Evolutionary conservation across 2,329 filamentous ascomycete species (phyloP).

Genomic region (Eurotiales sp.): DNA sequence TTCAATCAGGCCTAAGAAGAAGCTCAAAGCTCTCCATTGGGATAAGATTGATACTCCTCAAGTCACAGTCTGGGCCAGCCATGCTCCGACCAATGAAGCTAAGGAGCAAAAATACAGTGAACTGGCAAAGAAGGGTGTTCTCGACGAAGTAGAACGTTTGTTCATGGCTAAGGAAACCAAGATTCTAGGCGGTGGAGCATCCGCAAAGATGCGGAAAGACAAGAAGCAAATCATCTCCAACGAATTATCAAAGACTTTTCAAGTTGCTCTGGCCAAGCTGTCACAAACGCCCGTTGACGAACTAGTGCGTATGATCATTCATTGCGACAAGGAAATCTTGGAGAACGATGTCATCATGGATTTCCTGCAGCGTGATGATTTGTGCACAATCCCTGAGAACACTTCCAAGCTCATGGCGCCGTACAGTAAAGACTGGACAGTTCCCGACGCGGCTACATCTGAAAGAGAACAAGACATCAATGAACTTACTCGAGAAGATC

Average conservation of each 20-base stretch:
- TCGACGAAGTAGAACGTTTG: constrained; percentile 95
- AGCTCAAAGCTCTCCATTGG: constrained; percentile 98
- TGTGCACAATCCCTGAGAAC: constrained; percentile 90
- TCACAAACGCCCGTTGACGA: constrained; percentile 80
- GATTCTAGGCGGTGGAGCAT: constrained; percentile 64
- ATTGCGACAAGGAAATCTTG: constrained; percentile 84
- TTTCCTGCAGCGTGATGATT: constrained; percentile 86
- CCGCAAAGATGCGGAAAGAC: constrained; percentile 72
- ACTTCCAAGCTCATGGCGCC: constrained; percentile 86
- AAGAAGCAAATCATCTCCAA: constrained; percentile 96
- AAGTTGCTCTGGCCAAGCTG: constrained; percentile 92
- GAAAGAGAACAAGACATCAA: constrained; percentile 78
- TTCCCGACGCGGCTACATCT: constrained; percentile 73
- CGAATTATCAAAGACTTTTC: constrained; percentile 83
- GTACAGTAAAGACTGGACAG: constrained; percentile 95
- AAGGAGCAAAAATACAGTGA: constrained; percentile 96
- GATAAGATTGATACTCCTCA: constrained; percentile 94
- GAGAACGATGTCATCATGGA: constrained; percentile 94
- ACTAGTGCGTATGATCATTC: constrained; percentile 87
- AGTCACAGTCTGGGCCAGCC: constrained; percentile 87
- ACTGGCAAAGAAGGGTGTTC: constrained; percentile 86
- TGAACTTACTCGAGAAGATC: constrained; percentile 90
- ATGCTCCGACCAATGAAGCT: constrained; percentile 78
- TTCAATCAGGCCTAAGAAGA: constrained; percentile 91
- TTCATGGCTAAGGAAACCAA: constrained; percentile 98